Evolutionary conservation across 1,284 basidiomycete genomes (phyloP).

Genomic region (Ustilago cynodontis): DNA sequence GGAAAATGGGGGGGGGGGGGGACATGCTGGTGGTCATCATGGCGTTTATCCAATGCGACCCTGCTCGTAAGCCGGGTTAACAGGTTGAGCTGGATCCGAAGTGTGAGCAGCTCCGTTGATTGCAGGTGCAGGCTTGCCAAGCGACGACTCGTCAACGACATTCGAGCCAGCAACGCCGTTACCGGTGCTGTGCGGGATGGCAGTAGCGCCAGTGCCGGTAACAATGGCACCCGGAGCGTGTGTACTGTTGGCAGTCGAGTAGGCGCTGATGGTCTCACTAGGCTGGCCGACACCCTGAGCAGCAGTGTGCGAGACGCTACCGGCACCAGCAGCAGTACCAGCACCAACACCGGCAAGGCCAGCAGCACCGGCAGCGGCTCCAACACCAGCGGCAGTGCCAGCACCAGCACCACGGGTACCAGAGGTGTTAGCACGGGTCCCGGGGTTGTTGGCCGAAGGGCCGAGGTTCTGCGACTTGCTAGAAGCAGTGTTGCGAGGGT

Average conservation of each 20-base stretch:
- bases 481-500: slow-evolving; percentile 49
- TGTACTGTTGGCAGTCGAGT: slow-evolving; percentile 38
- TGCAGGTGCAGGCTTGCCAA: slow-evolving; percentile 42
- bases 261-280: slow-evolving; percentile 30
- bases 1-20: not conserved
- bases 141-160: slow-evolving; percentile 27
- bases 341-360: slow-evolving; percentile 6
- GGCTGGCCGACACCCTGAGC: slow-evolving; percentile 43
- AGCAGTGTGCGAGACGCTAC: slow-evolving; percentile 27
- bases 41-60: slow-evolving; percentile 36
- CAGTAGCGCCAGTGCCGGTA: slow-evolving; percentile 44
- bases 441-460: slow-evolving; percentile 37
- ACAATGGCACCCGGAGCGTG: slow-evolving; percentile 41
- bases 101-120: slow-evolving; percentile 51
- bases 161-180: slow-evolving; percentile 12
- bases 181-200: slow-evolving; percentile 14
- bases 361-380: slow-evolving; percentile 15
- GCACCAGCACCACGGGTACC: slow-evolving; percentile 12
- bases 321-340: not conserved
- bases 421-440: slow-evolving; percentile 27
- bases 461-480: slow-evolving; percentile 50
- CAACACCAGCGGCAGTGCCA: slow-evolving; percentile 20
- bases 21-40: not conserved
- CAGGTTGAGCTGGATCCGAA: slow-evolving; percentile 32
- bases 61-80: slow-evolving; percentile 46